A percentile compares a stretch with the other conserved stretches of the same genome.
These are phyloP conservation scores for Piloderma croceum DNA, from an alignment of 768 basidiomycete genomes.

Conservation along the genomic window DNA sequence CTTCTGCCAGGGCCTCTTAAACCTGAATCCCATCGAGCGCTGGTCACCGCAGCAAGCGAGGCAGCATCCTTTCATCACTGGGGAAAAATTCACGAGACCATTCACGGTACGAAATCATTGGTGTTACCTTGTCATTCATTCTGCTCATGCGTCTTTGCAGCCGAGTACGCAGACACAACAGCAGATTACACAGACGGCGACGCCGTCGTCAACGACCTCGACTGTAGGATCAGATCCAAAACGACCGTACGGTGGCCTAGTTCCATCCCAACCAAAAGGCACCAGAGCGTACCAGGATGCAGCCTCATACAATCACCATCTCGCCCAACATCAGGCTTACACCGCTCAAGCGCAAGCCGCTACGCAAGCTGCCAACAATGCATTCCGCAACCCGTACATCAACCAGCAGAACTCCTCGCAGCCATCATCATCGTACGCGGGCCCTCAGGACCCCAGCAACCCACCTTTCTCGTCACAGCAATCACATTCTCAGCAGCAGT, in stretches of 20 bases:
- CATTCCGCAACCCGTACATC: slow-evolving; percentile 79
- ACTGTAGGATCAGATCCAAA: slow-evolving; percentile 59
- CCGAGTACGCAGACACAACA: not conserved
- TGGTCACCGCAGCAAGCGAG: slow-evolving; percentile 98
- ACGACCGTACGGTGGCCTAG: slow-evolving; percentile 89
- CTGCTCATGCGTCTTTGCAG: not conserved
- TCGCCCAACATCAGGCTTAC: slow-evolving; percentile 90
- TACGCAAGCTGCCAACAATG: slow-evolving; percentile 62
- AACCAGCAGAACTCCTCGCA: slow-evolving; percentile 26
- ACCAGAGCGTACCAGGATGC: slow-evolving; percentile 88
- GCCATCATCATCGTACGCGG: not conserved
- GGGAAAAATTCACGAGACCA: slow-evolving; percentile 88
- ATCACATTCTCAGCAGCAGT: slow-evolving; percentile 29
- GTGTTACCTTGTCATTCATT: not conserved
- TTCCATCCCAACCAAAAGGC: slow-evolving; percentile 83
- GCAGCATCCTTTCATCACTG: slow-evolving; percentile 95
- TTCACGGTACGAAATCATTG: slow-evolving; percentile 66
- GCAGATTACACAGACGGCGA: not conserved
- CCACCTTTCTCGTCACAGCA: slow-evolving; percentile 9
- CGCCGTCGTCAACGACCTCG: slow-evolving; percentile 22
- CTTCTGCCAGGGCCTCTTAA: slow-evolving; percentile 90
- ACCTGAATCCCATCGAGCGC: slow-evolving; percentile 89
- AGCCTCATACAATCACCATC: slow-evolving; percentile 89
- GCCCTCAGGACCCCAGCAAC: not conserved
- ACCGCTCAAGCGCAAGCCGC: slow-evolving; percentile 80